Conservation (phyloP, 352 stramenopile species). For the Phytophthora europaea region DNA sequence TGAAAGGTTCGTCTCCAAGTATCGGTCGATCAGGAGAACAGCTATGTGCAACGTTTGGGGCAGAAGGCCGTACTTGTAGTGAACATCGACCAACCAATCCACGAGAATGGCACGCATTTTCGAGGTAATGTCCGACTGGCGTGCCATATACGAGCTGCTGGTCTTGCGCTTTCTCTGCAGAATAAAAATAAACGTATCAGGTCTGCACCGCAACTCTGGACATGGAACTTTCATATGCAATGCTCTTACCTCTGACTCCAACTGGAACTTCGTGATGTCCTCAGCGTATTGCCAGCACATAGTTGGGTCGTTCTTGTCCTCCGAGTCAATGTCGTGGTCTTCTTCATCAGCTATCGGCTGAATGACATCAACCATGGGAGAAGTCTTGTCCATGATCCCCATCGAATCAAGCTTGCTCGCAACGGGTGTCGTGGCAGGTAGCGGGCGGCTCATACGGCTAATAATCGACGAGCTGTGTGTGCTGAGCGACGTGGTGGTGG, state of each 20-base stretch:
- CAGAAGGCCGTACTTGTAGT: slow-evolving; percentile 86
- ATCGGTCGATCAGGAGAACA: slow-evolving; percentile 85
- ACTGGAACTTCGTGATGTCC: slow-evolving; percentile 85
- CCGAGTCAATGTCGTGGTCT: slow-evolving; percentile 79
- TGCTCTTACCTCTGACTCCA: slow-evolving; percentile 63
- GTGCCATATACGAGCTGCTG: slow-evolving; percentile 79
- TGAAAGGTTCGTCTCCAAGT: slow-evolving; percentile 73
- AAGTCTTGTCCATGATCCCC: slow-evolving; percentile 38
- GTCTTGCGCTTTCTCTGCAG: slow-evolving; percentile 67
- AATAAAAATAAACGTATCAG: slow-evolving; percentile 5
- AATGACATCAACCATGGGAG: slow-evolving; percentile 37
- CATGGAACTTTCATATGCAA: not conserved
- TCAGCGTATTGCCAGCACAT: slow-evolving; percentile 86
- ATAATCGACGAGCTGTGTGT: slow-evolving; percentile 36
- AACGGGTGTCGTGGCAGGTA: slow-evolving; percentile 43
- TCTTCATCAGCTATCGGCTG: slow-evolving; percentile 24
- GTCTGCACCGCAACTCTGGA: not conserved
- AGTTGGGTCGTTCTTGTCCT: slow-evolving; percentile 70
- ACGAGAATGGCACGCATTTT: slow-evolving; percentile 99
- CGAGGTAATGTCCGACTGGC: slow-evolving; percentile 98
- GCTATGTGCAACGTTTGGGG: slow-evolving; percentile 88
- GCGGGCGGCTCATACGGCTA: slow-evolving; percentile 30
- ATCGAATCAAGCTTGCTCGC: slow-evolving; percentile 41
- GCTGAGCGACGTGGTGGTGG: slow-evolving; percentile 2
- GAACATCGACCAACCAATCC: slow-evolving; percentile 98